phyloP scores from a whole-genome alignment of 2,329 filamentous ascomycete genomes.

The Colletotrichum viniferum region DNA sequence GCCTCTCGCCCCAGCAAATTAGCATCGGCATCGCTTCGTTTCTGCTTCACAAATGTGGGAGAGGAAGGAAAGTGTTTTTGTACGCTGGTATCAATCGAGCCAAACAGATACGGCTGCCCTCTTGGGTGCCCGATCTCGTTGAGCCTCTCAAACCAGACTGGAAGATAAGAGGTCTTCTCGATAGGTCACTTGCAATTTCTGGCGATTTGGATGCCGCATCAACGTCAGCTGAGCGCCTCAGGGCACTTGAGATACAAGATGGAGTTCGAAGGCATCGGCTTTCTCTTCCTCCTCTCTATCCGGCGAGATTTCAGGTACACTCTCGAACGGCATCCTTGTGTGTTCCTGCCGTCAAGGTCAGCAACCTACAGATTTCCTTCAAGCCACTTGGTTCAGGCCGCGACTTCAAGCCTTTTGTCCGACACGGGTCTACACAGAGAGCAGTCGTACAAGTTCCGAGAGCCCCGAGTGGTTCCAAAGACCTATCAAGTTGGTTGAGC shows the following conservation, averaged over 20 bases:
- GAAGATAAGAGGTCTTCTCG: background rate
- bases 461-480: background rate
- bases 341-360: background rate
- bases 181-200: background rate
- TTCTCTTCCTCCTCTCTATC: background rate
- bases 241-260: no score
- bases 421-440: background rate
- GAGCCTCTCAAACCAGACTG: background rate
- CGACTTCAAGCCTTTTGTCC: background rate
- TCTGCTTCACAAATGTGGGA: background rate
- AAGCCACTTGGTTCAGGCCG: background rate
- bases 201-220: no score
- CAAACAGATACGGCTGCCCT: background rate
- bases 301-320: background rate
- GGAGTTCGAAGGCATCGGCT: background rate
- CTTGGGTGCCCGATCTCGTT: background rate
- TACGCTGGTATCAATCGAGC: background rate
- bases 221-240: no score
- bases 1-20: background rate
- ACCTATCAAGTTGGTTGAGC: background rate
- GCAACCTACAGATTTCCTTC: background rate
- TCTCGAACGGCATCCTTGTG: background rate
- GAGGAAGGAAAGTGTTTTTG: background rate
- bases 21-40: background rate
- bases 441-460: background rate